Evolutionary conservation across 768 basidiomycete genomes (phyloP), one percentile per base, ranked within the genome.

Genomic region (Lactifluus rugatus): DNA sequence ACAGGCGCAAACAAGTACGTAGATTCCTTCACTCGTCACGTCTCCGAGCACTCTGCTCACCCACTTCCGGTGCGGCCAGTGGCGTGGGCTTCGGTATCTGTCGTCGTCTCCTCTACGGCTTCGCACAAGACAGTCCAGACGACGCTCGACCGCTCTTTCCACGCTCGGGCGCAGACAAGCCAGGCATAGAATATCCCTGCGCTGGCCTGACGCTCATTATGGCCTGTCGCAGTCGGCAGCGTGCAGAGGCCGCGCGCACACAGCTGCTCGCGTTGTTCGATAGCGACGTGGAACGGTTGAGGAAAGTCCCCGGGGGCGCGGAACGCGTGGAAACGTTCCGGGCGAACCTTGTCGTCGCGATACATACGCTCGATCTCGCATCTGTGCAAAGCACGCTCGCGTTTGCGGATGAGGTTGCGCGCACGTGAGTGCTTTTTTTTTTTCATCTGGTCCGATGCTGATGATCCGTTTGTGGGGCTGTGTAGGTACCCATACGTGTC

Each of bases 41-140:
- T 23, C 26, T 28, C n/a, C 34, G 9, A 8, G 19, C 6, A 26
- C 25, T 36, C 37, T 1, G 26, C 54, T 48, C n/a, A 54, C 21
- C 21, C 19, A 42, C 36, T 2, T 26, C 4, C 37, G 11, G n/a
- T 11, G 7, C 26, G 32, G 28, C 28, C 67, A 93, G 90, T 39
- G 91, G 91, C 56, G 77, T 93, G 17, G 91, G 91, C 16, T 87
- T 85, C 68, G 89, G 87, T 13, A 85, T 88, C 45, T 91, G 89
- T 72, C 81, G 85, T 60, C 84, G 91, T 48, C 77, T 93, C 7
- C 75, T 93, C 46, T 70, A 75, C 63, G 84, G 90, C 64, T 73
- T 92, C 17, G 80, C 80, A n/a, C 73, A 74, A 42, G 66, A 68
- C 14, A 67, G 66, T 56, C 79, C 81, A 5, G 70, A 76, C 13